These are phyloP conservation scores for Sindora glabra DNA, from an alignment of 306 rosid species.

Conservation along the genomic window DNA sequence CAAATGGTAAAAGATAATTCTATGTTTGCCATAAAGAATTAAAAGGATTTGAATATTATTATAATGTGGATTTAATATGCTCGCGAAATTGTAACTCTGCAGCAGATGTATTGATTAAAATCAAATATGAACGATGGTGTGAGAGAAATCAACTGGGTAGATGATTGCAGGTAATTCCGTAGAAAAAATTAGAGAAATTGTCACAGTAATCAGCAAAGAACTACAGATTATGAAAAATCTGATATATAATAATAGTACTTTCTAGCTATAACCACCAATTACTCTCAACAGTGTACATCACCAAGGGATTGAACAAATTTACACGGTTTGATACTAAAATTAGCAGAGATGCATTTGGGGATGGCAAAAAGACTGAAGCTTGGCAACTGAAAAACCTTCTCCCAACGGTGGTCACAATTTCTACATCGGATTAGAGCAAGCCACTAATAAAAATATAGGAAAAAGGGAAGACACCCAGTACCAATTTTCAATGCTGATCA, in stretches of 20 bases:
- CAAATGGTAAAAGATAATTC: not conserved
- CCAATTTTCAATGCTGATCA: not conserved
- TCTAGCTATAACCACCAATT: not conserved
- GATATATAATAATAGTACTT: not conserved
- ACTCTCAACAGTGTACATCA: not conserved
- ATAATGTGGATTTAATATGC: not conserved
- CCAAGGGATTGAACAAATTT: not conserved
- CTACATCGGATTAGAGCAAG: not conserved
- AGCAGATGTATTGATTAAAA: not conserved
- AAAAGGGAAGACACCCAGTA: not conserved
- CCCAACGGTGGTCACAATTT: constrained; percentile 9
- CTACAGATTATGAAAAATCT: not conserved
- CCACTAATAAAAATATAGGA: not conserved
- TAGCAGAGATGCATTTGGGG: not conserved
- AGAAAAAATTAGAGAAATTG: not conserved
- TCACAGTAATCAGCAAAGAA: constrained; percentile 1
- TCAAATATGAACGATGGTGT: not conserved
- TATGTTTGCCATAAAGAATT: not conserved
- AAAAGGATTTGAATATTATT: not conserved
- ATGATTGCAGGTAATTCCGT: not conserved
- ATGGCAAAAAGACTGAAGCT: constrained; percentile 20
- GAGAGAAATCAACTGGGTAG: constrained; percentile 1
- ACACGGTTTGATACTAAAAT: constrained; percentile 6
- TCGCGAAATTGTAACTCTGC: not conserved
- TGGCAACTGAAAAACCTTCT: constrained; percentile 10